Conservation (phyloP, 306 rosid genomes). For the Acmispon strigosus region DNA sequence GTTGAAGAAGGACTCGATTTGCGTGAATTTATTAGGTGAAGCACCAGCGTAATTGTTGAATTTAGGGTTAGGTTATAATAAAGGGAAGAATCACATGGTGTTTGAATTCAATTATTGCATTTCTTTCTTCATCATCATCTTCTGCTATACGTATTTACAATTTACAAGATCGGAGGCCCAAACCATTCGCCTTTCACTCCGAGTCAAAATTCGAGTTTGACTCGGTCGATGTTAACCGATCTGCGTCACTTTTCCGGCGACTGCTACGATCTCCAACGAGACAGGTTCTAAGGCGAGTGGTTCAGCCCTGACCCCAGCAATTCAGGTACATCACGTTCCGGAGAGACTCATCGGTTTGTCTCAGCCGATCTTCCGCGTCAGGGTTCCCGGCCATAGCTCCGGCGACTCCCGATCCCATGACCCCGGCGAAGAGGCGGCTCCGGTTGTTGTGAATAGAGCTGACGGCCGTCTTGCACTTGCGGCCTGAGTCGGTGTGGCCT, state of each 20-base stretch:
- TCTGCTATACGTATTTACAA: conserved; percentile 2
- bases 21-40: neutral
- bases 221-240: conserved; percentile 8
- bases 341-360: conserved; percentile 68
- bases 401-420: conserved; percentile 33
- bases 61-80: neutral
- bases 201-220: conserved; percentile 19
- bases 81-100: neutral
- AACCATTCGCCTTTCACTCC: neutral
- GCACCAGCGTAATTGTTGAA: neutral
- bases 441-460: conserved; percentile 46
- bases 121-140: neutral
- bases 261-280: neutral
- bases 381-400: conserved; percentile 15
- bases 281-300: neutral
- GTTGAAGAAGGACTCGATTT: neutral
- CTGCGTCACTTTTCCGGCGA: neutral
- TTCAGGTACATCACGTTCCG: conserved; percentile 80
- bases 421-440: conserved; percentile 32
- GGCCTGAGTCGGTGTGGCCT: conserved; percentile 57
- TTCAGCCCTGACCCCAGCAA: conserved; percentile 90
- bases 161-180: conserved; percentile 16
- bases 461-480: conserved; percentile 48
- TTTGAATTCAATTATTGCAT: neutral
- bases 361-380: conserved; percentile 30